Percentiles rank a stretch among this genome's conserved stretches.
Conservation (phyloP, 2,329 filamentous ascomycete genomes). For the Trichothecium sympodiale region DNA sequence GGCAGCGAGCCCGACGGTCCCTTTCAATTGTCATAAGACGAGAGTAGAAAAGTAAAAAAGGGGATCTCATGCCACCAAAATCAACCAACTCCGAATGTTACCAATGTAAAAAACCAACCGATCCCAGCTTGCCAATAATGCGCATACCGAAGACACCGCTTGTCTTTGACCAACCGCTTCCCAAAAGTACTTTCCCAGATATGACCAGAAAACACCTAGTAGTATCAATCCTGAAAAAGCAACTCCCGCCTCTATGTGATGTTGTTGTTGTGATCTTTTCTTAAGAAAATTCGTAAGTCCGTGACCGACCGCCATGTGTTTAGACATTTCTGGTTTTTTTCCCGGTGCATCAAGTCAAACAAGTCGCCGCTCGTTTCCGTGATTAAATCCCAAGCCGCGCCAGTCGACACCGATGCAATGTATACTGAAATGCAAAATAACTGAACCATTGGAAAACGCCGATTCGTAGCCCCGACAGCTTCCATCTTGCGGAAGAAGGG, state of each 20-base stretch:
- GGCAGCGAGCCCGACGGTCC: too few species aligned
- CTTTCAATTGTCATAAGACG: too few species aligned
- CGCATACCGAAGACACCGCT: constrained; percentile 3
- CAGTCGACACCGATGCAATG: constrained; percentile 35
- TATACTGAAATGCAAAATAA: constrained; percentile 33
- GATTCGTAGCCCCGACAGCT: constrained; percentile 32
- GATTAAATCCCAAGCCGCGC: constrained; percentile 17
- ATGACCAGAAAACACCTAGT: constrained; percentile 7
- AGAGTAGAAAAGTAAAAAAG: background rate
- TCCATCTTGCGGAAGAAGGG: constrained; percentile 19
- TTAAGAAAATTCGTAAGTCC: constrained; percentile 8
- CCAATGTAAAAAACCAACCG: constrained; percentile 1
- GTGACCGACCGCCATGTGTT: constrained; percentile 1
- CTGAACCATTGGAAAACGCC: constrained; percentile 13
- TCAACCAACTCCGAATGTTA: constrained; percentile 4
- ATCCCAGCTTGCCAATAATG: constrained; percentile 4
- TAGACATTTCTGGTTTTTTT: constrained; percentile 3
- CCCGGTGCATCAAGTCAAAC: background rate
- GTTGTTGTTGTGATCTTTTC: constrained; percentile 29
- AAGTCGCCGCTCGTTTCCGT: constrained; percentile 3
- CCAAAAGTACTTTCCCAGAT: constrained; percentile 16
- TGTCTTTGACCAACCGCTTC: constrained; percentile 2
- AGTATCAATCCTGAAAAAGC: constrained; percentile 20
- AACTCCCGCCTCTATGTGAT: constrained; percentile 34
- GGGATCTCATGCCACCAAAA: background rate